Percentiles rank a stretch among this genome's conserved stretches.
Conservation (phyloP, 73 alveolate species). For the Paramecium pentaurelia region DNA sequence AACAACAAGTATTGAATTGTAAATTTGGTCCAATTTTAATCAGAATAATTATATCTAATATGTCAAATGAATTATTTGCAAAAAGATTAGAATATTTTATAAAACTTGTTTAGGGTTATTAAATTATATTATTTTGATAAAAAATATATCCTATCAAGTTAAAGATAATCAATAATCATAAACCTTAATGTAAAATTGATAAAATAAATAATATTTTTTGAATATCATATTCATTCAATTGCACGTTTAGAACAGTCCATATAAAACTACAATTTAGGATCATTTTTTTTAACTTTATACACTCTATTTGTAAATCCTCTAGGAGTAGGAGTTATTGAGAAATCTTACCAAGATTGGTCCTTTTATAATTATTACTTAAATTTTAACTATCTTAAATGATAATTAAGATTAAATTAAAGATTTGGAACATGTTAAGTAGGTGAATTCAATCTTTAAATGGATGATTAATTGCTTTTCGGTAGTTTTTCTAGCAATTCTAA, state of each 20-base stretch:
- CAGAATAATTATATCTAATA: neutral
- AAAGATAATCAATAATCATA: neutral
- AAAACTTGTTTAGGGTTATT: too few species aligned
- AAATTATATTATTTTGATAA: too few species aligned
- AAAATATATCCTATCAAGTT: neutral
- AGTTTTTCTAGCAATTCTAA: neutral
- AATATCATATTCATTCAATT: neutral
- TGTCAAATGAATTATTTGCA: too few species aligned
- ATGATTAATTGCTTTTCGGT: neutral
- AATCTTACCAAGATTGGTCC: neutral
- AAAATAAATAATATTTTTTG: neutral
- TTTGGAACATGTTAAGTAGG: neutral
- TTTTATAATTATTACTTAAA: neutral
- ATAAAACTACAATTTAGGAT: neutral
- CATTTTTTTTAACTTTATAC: neutral
- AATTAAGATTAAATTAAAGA: neutral
- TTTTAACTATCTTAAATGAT: neutral
- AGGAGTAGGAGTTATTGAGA: neutral
- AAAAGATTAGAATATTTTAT: too few species aligned
- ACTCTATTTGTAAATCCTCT: conserved; percentile 11
- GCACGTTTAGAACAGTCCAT: neutral
- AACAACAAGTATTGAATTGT: neutral
- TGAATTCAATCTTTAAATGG: neutral
- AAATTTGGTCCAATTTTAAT: neutral
- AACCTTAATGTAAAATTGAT: neutral